Evolutionary conservation across 306 rosid species (phyloP).

Genomic region (Medicago arabica): DNA sequence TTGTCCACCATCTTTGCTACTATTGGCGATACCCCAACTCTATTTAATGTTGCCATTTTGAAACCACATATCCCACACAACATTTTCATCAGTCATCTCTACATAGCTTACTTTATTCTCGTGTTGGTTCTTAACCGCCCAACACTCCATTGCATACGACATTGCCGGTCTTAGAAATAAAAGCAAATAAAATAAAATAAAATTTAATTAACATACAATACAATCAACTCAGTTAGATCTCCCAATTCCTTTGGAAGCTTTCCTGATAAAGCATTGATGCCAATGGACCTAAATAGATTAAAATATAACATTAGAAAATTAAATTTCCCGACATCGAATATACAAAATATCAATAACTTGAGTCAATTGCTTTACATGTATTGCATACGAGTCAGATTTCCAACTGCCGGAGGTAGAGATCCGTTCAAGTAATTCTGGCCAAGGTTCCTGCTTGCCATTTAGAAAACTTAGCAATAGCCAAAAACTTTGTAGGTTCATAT

Average conservation of each 20-base stretch:
- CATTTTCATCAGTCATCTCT: too few relatives aligned
- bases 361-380: constrained; percentile 59
- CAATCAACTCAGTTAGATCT: constrained; percentile 50
- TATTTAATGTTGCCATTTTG: too few relatives aligned
- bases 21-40: too few relatives aligned
- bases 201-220: constrained; percentile 53
- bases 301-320: constrained; percentile 8
- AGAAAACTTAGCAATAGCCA: constrained; percentile 9
- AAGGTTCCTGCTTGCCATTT: constrained; percentile 56
- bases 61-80: too few relatives aligned
- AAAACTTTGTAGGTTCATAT: neutral
- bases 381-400: constrained; percentile 66
- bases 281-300: constrained; percentile 52
- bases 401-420: constrained; percentile 64
- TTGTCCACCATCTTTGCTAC: too few relatives aligned
- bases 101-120: too few relatives aligned
- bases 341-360: neutral
- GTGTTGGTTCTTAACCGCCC: too few relatives aligned
- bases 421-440: constrained; percentile 73
- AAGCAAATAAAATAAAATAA: neutral
- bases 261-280: constrained; percentile 73
- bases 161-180: too few relatives aligned
- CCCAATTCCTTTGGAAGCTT: constrained; percentile 78
- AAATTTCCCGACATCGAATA: neutral
- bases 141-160: too few relatives aligned